Evolutionary conservation across 2,329 filamentous ascomycete species (phyloP).

Genomic region (Phymatotrichopsis omnivora): DNA sequence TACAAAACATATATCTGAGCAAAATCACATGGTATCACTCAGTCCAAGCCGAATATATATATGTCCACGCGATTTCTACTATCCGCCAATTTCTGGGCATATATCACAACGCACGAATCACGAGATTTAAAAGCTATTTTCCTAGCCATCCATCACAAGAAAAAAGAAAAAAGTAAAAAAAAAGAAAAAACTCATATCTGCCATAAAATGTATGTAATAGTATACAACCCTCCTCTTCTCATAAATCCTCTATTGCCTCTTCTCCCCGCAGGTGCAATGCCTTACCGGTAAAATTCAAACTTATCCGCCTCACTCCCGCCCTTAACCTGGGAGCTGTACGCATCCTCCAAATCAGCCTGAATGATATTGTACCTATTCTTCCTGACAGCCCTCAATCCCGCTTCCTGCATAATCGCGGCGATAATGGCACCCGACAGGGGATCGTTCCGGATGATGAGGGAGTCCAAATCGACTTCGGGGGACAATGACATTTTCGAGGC

Average conservation of each 20-base stretch:
- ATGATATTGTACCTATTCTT: slow-evolving; percentile 92
- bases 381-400: slow-evolving; percentile 52
- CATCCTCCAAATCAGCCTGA: slow-evolving; percentile 90
- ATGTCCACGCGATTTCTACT: too few species aligned
- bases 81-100: too few species aligned
- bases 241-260: not conserved
- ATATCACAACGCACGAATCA: too few species aligned
- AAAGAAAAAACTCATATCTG: too few species aligned
- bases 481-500: slow-evolving; percentile 94
- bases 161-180: too few species aligned
- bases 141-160: too few species aligned
- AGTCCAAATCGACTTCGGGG: slow-evolving; percentile 92
- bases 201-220: too few species aligned
- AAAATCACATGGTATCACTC: too few species aligned
- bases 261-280: not conserved
- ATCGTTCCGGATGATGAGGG: slow-evolving; percentile 91
- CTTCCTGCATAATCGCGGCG: slow-evolving; percentile 98
- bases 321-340: slow-evolving; percentile 95
- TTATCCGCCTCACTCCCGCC: slow-evolving; percentile 56
- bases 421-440: slow-evolving; percentile 92
- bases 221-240: not conserved
- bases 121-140: too few species aligned
- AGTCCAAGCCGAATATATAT: too few species aligned
- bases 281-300: slow-evolving; percentile 33
- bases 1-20: too few species aligned